Evolutionary conservation across 306 rosid genomes (phyloP).

Genomic region (Prunus fruticosa): DNA sequence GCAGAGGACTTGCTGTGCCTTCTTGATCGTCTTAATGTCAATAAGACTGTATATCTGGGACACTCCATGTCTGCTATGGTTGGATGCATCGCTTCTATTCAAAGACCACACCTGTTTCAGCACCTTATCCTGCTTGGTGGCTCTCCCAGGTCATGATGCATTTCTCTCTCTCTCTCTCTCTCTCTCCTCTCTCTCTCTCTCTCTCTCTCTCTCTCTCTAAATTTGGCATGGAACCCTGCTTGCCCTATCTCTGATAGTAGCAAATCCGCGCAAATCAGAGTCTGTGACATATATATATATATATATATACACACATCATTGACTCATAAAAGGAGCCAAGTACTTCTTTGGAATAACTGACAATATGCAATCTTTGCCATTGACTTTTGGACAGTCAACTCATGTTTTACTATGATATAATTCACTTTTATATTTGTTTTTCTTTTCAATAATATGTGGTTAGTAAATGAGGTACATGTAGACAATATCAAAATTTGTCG

Average conservation of each 20-base stretch:
- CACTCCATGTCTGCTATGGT: constrained; percentile 64
- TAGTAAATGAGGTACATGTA: neutral
- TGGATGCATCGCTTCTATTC: constrained; percentile 47
- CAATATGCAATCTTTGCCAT: too few species aligned
- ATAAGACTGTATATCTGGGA: constrained; percentile 33
- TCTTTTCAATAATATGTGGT: too few species aligned
- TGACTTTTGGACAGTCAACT: too few species aligned
- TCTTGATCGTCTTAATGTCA: constrained; percentile 47
- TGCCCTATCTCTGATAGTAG: too few species aligned
- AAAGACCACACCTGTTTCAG: constrained; percentile 47
- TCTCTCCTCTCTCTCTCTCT: neutral
- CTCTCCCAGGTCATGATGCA: constrained; percentile 43
- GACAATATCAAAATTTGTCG: neutral
- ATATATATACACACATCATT: too few species aligned
- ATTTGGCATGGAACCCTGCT: neutral
- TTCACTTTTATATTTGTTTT: too few species aligned
- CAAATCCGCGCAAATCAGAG: too few species aligned
- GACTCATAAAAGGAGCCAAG: too few species aligned
- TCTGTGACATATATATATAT: too few species aligned
- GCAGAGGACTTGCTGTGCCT: constrained; percentile 46
- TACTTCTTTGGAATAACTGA: too few species aligned
- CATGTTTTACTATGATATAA: too few species aligned
- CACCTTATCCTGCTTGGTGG: constrained; percentile 39
- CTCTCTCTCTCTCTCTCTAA: neutral
- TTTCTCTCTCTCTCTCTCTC: neutral